A percentile compares a stretch with the other conserved stretches of the same genome.
Conservation (phyloP, 1,284 basidiomycete species). For the Leccinum huronense region DNA sequence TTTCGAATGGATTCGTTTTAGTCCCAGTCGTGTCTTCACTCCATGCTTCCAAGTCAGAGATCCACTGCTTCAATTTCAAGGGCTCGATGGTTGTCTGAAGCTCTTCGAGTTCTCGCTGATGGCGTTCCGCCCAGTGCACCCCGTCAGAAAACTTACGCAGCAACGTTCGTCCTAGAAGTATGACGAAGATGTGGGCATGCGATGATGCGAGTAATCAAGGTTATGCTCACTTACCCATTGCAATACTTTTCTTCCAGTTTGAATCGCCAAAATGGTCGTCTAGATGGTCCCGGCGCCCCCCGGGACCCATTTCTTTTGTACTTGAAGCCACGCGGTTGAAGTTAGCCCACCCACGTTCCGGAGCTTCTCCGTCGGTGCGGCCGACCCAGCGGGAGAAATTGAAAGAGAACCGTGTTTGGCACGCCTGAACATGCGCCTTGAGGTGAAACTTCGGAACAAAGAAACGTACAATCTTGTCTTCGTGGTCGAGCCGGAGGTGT, state of each 20-base stretch:
- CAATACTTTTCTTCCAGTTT: background rate
- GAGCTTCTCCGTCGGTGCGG: background rate
- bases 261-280: background rate
- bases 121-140: background rate
- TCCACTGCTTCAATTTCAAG: background rate
- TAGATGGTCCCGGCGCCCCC: background rate
- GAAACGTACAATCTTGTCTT: background rate
- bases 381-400: background rate
- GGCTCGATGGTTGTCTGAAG: background rate
- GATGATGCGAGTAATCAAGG: too few relatives aligned
- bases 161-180: background rate
- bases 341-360: background rate
- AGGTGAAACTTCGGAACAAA: background rate
- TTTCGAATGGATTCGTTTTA: slow-evolving; percentile 15
- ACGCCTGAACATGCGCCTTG: background rate
- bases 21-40: background rate
- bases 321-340: background rate
- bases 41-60: background rate
- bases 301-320: background rate
- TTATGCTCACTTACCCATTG: too few relatives aligned
- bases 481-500: background rate
- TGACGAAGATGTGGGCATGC: background rate
- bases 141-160: background rate
- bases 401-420: background rate
- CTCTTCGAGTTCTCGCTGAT: background rate